Conservation (phyloP, 176 grass and related monocot genomes). For the Oryza officinalis region DNA sequence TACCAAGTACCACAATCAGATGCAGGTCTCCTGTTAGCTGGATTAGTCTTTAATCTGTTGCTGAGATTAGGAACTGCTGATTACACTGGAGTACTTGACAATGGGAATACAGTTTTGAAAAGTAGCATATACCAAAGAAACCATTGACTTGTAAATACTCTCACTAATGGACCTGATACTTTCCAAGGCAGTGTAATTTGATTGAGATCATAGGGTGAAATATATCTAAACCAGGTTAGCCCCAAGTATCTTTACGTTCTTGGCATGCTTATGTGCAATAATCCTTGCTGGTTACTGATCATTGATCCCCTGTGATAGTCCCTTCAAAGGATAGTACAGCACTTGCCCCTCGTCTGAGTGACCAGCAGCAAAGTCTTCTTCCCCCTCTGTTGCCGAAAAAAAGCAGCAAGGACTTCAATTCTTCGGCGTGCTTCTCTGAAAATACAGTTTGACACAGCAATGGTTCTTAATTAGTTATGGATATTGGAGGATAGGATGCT, state of each 20-base stretch:
- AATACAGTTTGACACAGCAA: conserved; percentile 33
- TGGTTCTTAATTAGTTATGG: conserved; percentile 35
- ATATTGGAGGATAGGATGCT: conserved; percentile 28
- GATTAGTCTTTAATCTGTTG: conserved; percentile 41
- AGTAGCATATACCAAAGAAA: conserved; percentile 40
- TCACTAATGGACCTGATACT: conserved; percentile 31
- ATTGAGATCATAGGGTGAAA: conserved; percentile 45
- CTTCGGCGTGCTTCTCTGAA: conserved; percentile 20
- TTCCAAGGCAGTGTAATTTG: conserved; percentile 24
- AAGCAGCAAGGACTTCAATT: conserved; percentile 16
- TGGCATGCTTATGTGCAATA: conserved; percentile 33
- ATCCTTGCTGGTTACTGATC: background rate
- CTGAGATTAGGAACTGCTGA: conserved; percentile 33
- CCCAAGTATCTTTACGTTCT: conserved; percentile 42
- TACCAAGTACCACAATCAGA: conserved; percentile 24
- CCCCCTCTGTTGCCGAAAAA: background rate
- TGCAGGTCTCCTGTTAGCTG: conserved; percentile 33
- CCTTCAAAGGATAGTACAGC: conserved; percentile 28
- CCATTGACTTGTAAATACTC: conserved; percentile 44
- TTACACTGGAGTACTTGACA: conserved; percentile 38
- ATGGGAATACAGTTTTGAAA: conserved; percentile 29
- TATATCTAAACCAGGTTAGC: conserved; percentile 31
- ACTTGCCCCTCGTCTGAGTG: conserved; percentile 10
- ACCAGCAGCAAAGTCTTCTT: conserved; percentile 17
- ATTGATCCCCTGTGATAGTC: conserved; percentile 33